Percentiles rank a stretch among this genome's conserved stretches.
Evolutionary conservation across 2,329 filamentous ascomycete genomes (phyloP).

Genomic region (Zasmidium citrigriseum): DNA sequence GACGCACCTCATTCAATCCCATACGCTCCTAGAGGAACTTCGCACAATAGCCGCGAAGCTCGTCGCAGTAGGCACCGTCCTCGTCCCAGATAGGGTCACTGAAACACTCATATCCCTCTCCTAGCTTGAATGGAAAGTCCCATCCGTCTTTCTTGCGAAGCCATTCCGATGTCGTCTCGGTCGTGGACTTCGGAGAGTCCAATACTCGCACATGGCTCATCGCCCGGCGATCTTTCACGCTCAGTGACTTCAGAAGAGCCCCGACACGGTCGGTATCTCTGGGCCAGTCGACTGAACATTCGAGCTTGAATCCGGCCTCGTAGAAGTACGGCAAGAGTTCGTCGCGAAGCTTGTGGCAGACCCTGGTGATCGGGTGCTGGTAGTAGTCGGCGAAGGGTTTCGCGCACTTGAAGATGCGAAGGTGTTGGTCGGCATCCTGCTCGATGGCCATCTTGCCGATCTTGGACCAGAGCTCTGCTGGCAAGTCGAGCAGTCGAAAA

Average conservation of each 20-base stretch:
- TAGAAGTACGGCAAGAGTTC: constrained; percentile 1
- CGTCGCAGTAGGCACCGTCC: neutral
- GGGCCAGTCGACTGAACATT: too few relatives aligned
- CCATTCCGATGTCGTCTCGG: too few relatives aligned
- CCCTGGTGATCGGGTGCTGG: neutral
- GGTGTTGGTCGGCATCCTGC: neutral
- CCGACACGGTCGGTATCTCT: neutral
- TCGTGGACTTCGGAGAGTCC: neutral
- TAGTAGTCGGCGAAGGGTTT: neutral
- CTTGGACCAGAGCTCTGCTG: neutral
- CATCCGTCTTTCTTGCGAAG: neutral
- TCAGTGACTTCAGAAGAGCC: neutral
- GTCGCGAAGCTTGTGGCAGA: neutral
- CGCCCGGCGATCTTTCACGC: neutral
- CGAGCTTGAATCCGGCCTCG: neutral
- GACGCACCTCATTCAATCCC: too few relatives aligned
- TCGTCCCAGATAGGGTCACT: neutral
- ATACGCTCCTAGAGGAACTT: neutral
- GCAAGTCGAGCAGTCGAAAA: neutral
- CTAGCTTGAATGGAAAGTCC: neutral
- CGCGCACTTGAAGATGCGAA: neutral
- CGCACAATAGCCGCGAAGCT: neutral
- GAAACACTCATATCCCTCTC: neutral
- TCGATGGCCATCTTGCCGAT: constrained; percentile 5
- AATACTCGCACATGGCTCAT: neutral